Conservation (phyloP, 2,329 filamentous ascomycete species). For the Verticillium albo-atrum region DNA sequence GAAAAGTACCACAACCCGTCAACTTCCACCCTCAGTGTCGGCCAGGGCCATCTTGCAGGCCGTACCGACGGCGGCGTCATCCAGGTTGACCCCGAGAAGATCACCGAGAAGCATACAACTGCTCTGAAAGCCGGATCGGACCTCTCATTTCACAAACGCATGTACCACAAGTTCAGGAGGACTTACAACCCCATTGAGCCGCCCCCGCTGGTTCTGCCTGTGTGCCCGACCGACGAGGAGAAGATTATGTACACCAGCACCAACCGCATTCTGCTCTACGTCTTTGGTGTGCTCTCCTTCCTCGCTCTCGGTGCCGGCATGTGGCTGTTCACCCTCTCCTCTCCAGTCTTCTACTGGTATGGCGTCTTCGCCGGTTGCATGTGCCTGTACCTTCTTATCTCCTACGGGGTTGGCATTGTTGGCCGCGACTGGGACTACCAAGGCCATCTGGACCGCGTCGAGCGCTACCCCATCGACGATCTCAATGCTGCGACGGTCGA, state of each 20-base stretch:
- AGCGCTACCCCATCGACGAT: slow-evolving; percentile 24
- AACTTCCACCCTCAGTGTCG: not conserved
- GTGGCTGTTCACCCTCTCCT: slow-evolving; percentile 34
- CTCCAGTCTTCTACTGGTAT: slow-evolving; percentile 31
- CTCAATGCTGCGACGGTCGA: slow-evolving; percentile 31
- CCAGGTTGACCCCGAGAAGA: slow-evolving; percentile 7
- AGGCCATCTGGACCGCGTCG: slow-evolving; percentile 24
- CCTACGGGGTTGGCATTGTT: slow-evolving; percentile 32
- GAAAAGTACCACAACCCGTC: slow-evolving; percentile 7
- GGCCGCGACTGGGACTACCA: slow-evolving; percentile 32
- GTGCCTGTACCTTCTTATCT: slow-evolving; percentile 34
- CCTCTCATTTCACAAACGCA: slow-evolving; percentile 13
- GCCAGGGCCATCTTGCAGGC: not conserved
- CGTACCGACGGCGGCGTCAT: slow-evolving; percentile 4
- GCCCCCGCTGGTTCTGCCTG: slow-evolving; percentile 27
- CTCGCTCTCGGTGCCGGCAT: slow-evolving; percentile 34
- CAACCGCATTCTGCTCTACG: slow-evolving; percentile 32
- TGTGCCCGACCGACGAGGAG: slow-evolving; percentile 31
- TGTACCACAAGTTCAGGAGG: slow-evolving; percentile 19
- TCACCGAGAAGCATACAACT: slow-evolving; percentile 7
- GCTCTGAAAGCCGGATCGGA: slow-evolving; percentile 5
- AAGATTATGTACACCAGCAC: slow-evolving; percentile 33
- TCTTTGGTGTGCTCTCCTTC: slow-evolving; percentile 33
- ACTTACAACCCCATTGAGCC: slow-evolving; percentile 28
- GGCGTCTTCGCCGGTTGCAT: slow-evolving; percentile 30